Evolutionary conservation across 352 stramenopile species (phyloP), one percentile per base, ranked within the genome.

Genomic region (Blastocystis sp.): DNA sequence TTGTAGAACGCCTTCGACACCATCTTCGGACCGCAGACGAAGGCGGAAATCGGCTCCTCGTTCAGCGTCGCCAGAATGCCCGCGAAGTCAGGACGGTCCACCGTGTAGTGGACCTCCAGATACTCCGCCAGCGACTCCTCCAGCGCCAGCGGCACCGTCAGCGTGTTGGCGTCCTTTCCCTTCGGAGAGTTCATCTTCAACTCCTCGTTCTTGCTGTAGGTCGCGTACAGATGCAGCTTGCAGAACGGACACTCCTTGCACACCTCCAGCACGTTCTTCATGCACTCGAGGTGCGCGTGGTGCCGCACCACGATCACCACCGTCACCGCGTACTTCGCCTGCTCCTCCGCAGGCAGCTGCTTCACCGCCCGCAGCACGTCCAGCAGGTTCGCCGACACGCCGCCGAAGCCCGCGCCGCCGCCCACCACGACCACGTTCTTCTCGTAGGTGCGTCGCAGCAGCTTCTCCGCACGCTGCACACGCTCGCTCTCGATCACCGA

Each of bases 221-320:
- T 81, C 14, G 48, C 69, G 53, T 64, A 81, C n/a, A 81, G 36
- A 29, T 64, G 21, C 14, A 81, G 9, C 16, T 64, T 48, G 38
- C 42, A 63, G 69, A 42, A 63, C 7, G 14, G 6, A 29, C 36
- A 24, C 9, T 24, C 8, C 11, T 64, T 34, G 14, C 44, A 63
- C 53, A 42, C 24, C 69, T 63, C 1, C n/a, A 81, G 24, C 16
- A 81, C 14, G 6, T 34, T 46, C 27, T 46, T 64, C 44, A 81
- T 81, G 34, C 48, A 61, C 9, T 81, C 40, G 14, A 81, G 32
- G 44, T 81, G 69, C 16, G 27, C 14, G 42, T 81, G 69, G 42
- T 81, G 69, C 32, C 14, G 69, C 16, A 81, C 69, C n/a, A 64
- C 48, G 24, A 81, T 2, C 4, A 81, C 51, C 18, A 81, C 44